These are phyloP conservation scores for Microstegium vimineum DNA, from an alignment of 176 grass and related monocot species.

Conservation along the genomic window DNA sequence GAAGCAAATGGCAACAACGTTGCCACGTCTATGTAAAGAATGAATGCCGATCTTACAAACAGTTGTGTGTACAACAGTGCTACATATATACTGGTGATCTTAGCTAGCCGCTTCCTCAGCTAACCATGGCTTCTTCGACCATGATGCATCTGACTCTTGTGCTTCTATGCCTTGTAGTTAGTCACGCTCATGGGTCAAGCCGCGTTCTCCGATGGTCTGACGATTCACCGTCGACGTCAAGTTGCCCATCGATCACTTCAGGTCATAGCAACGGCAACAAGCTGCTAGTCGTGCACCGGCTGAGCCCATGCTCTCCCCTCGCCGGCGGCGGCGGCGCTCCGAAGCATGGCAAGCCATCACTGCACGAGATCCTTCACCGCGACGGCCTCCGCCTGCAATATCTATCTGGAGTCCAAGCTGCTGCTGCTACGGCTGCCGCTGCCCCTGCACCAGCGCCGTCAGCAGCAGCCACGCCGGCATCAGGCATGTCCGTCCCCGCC, in stretches of 20 bases:
- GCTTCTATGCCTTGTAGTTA: neutral
- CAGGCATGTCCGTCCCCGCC: neutral
- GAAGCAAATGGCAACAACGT: neutral
- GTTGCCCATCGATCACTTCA: neutral
- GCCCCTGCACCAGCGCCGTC: neutral
- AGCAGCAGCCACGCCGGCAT: neutral
- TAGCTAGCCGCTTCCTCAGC: neutral
- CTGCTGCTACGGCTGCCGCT: neutral
- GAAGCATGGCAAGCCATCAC: neutral
- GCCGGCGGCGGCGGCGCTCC: neutral
- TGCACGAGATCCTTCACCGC: neutral
- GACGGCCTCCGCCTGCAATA: neutral
- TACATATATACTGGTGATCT: no score
- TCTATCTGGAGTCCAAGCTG: neutral
- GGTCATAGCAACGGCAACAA: neutral
- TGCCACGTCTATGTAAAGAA: neutral
- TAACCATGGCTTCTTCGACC: neutral
- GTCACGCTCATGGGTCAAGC: neutral
- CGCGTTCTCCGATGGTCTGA: neutral
- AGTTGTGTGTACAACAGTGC: neutral
- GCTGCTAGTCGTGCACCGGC: constrained; percentile 15
- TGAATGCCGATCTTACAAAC: neutral
- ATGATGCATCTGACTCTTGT: neutral
- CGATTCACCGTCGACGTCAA: neutral
- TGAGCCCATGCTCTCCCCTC: constrained; percentile 19